Evolutionary conservation across 345 rosid species (phyloP).

Genomic region (Cardiospermum halicacabum): DNA sequence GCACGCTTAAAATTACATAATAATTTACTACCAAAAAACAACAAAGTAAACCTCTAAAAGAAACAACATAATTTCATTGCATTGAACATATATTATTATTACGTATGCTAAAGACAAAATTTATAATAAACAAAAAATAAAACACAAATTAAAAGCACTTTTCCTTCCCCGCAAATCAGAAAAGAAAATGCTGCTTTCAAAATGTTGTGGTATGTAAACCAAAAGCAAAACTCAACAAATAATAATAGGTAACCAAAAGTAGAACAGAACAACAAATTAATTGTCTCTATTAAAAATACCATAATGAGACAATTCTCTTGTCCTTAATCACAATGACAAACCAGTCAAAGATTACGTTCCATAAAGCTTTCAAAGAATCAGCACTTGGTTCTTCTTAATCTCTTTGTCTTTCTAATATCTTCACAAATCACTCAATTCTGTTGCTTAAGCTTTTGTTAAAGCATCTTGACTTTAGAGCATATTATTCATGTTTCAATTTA

Average conservation of each 20-base stretch:
- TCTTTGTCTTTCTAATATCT: conserved; percentile 5
- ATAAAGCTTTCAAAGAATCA: conserved; percentile 24
- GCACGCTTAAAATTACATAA: too few relatives aligned
- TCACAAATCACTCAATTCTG: conserved; percentile 1
- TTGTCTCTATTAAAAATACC: neutral
- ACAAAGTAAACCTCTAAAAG: too few relatives aligned
- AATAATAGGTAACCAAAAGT: conserved; percentile 7
- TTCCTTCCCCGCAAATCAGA: conserved; percentile 7
- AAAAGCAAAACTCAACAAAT: neutral
- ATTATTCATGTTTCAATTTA: neutral
- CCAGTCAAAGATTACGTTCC: conserved; percentile 32
- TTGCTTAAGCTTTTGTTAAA: conserved; percentile 10
- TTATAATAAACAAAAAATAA: too few relatives aligned
- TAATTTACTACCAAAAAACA: too few relatives aligned
- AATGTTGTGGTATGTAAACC: neutral
- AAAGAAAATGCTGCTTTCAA: conserved; percentile 19
- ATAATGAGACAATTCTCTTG: conserved; percentile 4
- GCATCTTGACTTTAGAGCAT: neutral
- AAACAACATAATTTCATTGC: too few relatives aligned
- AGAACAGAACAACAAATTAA: conserved; percentile 2
- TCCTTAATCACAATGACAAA: conserved; percentile 2
- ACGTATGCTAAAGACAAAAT: too few relatives aligned
- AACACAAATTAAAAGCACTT: neutral
- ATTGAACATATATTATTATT: too few relatives aligned
- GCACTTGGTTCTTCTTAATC: neutral